Conservation (phyloP, 2,329 filamentous ascomycete genomes). For the Fusarium luffae region DNA sequence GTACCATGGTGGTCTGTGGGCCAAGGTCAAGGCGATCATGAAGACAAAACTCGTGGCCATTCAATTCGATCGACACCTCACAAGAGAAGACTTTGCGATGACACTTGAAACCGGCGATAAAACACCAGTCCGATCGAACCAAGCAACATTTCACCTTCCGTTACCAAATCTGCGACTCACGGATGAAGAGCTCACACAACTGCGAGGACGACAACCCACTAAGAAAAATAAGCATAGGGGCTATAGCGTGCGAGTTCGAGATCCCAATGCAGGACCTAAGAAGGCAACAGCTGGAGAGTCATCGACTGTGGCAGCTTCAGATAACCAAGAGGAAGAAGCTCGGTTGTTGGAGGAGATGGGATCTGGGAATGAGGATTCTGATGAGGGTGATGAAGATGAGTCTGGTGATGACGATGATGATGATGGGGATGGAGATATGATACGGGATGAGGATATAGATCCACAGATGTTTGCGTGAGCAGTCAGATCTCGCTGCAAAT, state of each 20-base stretch:
- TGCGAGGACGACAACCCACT: slow-evolving; percentile 50
- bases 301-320: slow-evolving; percentile 24
- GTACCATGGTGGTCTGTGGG: slow-evolving; percentile 84
- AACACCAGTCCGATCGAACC: slow-evolving; percentile 48
- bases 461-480: slow-evolving; percentile 1
- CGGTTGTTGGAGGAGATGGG: slow-evolving; percentile 40
- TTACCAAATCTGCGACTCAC: slow-evolving; percentile 52
- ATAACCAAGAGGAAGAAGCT: slow-evolving; percentile 42
- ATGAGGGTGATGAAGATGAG: slow-evolving; percentile 47
- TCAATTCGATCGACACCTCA: slow-evolving; percentile 64
- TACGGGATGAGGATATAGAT: not conserved
- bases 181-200: slow-evolving; percentile 50
- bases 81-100: slow-evolving; percentile 51
- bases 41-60: slow-evolving; percentile 83
- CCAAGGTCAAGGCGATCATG: slow-evolving; percentile 88
- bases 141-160: slow-evolving; percentile 49
- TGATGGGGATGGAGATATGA: slow-evolving; percentile 26
- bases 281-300: slow-evolving; percentile 27
- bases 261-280: slow-evolving; percentile 37
- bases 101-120: slow-evolving; percentile 51
- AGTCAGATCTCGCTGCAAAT: not conserved
- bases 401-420: slow-evolving; percentile 43
- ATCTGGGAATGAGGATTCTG: slow-evolving; percentile 44
- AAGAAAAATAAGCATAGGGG: slow-evolving; percentile 52
- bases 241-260: slow-evolving; percentile 50